phyloP scores from a whole-genome alignment of 83 land plant species.

The Larix sibirica region DNA sequence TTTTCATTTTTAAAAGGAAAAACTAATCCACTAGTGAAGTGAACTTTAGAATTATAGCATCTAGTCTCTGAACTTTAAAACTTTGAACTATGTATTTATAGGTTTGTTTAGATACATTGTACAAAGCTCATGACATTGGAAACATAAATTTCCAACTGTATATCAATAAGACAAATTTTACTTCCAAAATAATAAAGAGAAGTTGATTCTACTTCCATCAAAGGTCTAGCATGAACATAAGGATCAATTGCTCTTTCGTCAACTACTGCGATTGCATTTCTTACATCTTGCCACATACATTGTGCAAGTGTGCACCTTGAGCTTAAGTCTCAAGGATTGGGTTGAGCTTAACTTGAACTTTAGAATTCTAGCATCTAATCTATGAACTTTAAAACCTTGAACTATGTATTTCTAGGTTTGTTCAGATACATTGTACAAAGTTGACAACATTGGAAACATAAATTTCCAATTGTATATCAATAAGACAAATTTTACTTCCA shows the following conservation, averaged over 20 bases:
- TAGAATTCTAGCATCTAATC: too few relatives aligned
- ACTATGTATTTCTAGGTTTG: too few relatives aligned
- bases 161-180: background rate
- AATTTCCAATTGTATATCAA: constrained; percentile 3
- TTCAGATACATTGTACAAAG: constrained; percentile 10
- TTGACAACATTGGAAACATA: constrained; percentile 4
- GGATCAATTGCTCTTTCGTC: background rate
- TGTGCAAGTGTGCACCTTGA: constrained; percentile 11
- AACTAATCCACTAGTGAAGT: too few relatives aligned
- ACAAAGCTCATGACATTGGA: constrained; percentile 3
- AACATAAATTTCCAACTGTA: constrained; percentile 7
- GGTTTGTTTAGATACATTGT: too few relatives aligned
- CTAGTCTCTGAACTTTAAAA: too few relatives aligned
- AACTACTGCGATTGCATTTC: background rate
- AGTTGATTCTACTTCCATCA: background rate
- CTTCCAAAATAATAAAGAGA: background rate
- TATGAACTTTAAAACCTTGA: too few relatives aligned
- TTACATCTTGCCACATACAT: constrained; percentile 6
- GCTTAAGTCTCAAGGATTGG: constrained; percentile 10
- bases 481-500: background rate
- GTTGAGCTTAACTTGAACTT: too few relatives aligned
- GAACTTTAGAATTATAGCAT: too few relatives aligned
- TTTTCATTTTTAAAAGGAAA: too few relatives aligned
- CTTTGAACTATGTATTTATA: too few relatives aligned
- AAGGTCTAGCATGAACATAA: background rate